Conservation (phyloP, 495 filamentous ascomycete species). For the Xylaria intraflava region DNA sequence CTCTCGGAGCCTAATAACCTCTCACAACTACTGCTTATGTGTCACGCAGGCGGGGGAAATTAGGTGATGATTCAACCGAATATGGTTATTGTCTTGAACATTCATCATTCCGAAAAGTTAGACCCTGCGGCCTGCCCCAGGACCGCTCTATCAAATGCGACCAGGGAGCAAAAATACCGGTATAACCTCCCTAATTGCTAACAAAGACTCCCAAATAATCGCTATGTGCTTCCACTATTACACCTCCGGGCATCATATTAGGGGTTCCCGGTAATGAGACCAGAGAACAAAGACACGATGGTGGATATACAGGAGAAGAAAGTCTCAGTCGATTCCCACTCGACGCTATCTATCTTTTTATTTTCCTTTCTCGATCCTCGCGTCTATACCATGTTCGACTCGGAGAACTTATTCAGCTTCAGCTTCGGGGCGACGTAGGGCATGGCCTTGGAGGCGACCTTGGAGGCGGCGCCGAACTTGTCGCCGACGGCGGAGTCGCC, state of each 20-base stretch:
- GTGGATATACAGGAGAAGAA: not conserved
- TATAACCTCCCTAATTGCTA: not conserved
- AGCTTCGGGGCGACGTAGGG: not conserved
- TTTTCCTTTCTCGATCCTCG: not conserved
- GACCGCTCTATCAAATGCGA: not conserved
- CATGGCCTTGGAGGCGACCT: slow-evolving; percentile 1
- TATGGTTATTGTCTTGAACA: not conserved
- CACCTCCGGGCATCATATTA: not conserved
- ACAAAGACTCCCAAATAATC: not conserved
- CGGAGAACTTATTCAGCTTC: slow-evolving; percentile 1
- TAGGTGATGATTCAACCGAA: too few relatives aligned
- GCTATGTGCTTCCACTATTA: not conserved
- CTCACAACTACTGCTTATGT: not conserved
- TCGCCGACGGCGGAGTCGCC: not conserved
- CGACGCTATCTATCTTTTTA: not conserved
- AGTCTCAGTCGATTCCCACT: not conserved
- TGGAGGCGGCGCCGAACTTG: not conserved
- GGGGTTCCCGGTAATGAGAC: not conserved
- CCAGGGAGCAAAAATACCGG: not conserved
- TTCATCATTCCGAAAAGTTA: not conserved
- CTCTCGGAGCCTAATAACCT: not conserved
- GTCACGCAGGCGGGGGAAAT: too few relatives aligned
- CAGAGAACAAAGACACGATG: not conserved
- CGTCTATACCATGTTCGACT: not conserved
- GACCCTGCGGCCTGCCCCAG: not conserved